A percentile compares a stretch with the other conserved stretches of the same genome.
Evolutionary conservation across 129 eudicot genomes (phyloP).

Genomic region (Glebionis coronaria): DNA sequence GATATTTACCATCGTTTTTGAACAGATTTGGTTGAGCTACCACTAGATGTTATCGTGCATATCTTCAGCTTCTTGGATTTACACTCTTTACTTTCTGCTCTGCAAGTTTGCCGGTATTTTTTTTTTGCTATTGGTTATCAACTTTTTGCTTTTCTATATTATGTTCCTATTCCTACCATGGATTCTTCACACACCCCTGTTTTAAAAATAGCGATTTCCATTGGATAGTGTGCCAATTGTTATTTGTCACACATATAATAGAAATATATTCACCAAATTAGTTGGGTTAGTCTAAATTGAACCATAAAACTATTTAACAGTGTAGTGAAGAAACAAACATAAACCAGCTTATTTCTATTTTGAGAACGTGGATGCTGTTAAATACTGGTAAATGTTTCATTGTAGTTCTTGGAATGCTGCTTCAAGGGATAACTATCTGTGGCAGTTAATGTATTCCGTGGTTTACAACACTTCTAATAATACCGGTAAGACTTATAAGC

Average conservation of each 20-base stretch:
- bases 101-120: conserved; percentile 69
- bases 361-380: background rate
- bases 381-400: conserved; percentile 9
- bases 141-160: conserved; percentile 8
- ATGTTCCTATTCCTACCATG: background rate
- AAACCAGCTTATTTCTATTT: background rate
- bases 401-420: conserved; percentile 74
- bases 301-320: background rate
- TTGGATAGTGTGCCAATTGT: no score
- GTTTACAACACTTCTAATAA: conserved; percentile 34
- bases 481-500: conserved; percentile 5
- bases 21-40: conserved; percentile 46
- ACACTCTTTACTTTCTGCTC: conserved; percentile 62
- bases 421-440: conserved; percentile 50
- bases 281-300: background rate
- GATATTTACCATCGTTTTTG: conserved; percentile 4
- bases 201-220: background rate
- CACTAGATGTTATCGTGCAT: conserved; percentile 75
- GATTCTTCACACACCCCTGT: background rate
- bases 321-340: background rate
- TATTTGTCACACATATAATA: no score
- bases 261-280: no score
- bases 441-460: conserved; percentile 43
- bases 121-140: background rate
- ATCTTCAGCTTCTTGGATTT: conserved; percentile 79